Percentiles rank a stretch among this genome's conserved stretches.
These are phyloP conservation scores for Rhipidocladum racemiflorum DNA, from an alignment of 176 grass and related monocot species.

Conservation along the genomic window DNA sequence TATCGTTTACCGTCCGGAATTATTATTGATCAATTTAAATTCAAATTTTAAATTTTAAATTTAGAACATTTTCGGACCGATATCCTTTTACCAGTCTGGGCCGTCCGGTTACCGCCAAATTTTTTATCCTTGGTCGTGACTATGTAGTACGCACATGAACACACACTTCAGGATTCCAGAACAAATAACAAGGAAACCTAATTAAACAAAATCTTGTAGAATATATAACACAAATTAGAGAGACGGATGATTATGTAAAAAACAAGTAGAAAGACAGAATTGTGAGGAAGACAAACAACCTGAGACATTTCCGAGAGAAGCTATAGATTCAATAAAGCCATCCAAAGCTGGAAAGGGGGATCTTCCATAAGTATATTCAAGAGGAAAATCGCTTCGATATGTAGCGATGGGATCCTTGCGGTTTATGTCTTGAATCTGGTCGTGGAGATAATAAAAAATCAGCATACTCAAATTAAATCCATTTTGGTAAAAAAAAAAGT, in stretches of 20 bases:
- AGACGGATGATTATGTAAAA: neutral
- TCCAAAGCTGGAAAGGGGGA: conserved; percentile 94
- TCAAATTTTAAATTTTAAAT: too few species aligned
- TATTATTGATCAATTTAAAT: too few species aligned
- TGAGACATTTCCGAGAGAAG: conserved; percentile 71
- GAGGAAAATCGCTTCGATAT: conserved; percentile 66
- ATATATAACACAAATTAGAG: neutral
- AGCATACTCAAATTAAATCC: neutral
- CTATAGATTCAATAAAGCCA: conserved; percentile 82
- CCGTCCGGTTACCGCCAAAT: too few species aligned
- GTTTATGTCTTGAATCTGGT: conserved; percentile 64
- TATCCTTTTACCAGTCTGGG: too few species aligned
- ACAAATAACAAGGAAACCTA: neutral
- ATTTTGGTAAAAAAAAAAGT: neutral
- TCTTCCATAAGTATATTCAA: conserved; percentile 51
- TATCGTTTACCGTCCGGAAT: too few species aligned
- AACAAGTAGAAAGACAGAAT: neutral
- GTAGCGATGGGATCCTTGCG: conserved; percentile 35
- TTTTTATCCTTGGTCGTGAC: too few species aligned
- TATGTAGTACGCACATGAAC: neutral
- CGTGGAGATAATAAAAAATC: conserved; percentile 14
- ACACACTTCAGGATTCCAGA: conserved; percentile 5
- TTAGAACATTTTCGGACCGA: too few species aligned
- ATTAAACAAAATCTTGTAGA: neutral
- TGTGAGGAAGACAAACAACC: conserved; percentile 41